A percentile compares a stretch with the other conserved stretches of the same genome.
Evolutionary conservation across 768 basidiomycete genomes (phyloP).

Genomic region (Paxillus involutus): DNA sequence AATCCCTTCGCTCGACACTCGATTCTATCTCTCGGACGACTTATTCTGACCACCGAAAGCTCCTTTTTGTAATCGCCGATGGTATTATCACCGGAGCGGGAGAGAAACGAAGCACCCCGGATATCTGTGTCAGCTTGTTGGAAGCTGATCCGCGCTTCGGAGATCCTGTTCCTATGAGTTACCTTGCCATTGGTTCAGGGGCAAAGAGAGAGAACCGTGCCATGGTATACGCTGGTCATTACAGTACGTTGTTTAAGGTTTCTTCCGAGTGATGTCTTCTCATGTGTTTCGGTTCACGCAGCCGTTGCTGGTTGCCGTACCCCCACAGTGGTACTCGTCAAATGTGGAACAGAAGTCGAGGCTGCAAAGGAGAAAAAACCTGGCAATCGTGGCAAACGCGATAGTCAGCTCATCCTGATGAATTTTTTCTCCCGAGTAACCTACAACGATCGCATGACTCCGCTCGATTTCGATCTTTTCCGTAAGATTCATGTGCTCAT

Average conservation of each 20-base stretch:
- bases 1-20: constrained; percentile 85
- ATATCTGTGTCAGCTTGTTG: constrained; percentile 88
- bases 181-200: constrained; percentile 87
- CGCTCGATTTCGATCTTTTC: constrained; percentile 97
- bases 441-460: constrained; percentile 98
- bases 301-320: constrained; percentile 87
- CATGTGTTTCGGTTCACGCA: constrained; percentile 23
- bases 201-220: constrained; percentile 90
- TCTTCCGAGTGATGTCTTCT: neutral
- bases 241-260: constrained; percentile 60
- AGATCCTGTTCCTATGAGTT: constrained; percentile 93
- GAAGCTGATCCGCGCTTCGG: constrained; percentile 96
- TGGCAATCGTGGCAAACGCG: constrained; percentile 97
- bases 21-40: constrained; percentile 90
- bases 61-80: constrained; percentile 93
- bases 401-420: constrained; percentile 98
- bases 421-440: constrained; percentile 99
- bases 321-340: constrained; percentile 91
- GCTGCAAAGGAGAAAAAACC: constrained; percentile 86
- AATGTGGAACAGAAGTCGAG: constrained; percentile 91
- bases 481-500: constrained; percentile 93
- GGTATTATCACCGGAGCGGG: constrained; percentile 99
- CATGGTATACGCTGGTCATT: constrained; percentile 99
- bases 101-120: constrained; percentile 94
- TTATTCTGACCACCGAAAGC: constrained; percentile 90